These are phyloP conservation scores for Agaricus subrufescens DNA, from an alignment of 768 basidiomycete genomes.

Conservation along the genomic window DNA sequence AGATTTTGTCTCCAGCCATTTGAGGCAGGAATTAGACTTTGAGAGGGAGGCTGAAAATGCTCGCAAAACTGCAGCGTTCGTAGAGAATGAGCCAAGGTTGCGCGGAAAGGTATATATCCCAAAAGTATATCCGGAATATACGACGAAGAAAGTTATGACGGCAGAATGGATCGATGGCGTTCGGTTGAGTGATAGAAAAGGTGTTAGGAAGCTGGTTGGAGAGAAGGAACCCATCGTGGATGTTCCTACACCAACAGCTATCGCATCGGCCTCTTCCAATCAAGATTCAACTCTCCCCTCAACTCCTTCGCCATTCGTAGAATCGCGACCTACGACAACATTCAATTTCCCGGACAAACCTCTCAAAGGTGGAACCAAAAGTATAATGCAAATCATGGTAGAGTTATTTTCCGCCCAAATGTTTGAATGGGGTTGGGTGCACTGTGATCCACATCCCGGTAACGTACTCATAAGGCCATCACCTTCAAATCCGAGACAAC, in stretches of 20 bases:
- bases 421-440: conserved; percentile 89
- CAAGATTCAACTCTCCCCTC: conserved; percentile 6
- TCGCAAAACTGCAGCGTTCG: conserved; percentile 56
- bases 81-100: conserved; percentile 68
- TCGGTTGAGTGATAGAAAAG: conserved; percentile 60
- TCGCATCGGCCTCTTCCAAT: conserved; percentile 9
- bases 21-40: conserved; percentile 83
- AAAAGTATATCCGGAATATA: conserved; percentile 62
- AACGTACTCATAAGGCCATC: conserved; percentile 72
- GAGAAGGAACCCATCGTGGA: conserved; percentile 21
- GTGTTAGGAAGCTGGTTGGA: conserved; percentile 57
- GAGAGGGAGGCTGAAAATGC: conserved; percentile 77
- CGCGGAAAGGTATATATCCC: conserved; percentile 75
- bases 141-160: conserved; percentile 75
- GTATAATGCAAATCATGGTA: conserved; percentile 83
- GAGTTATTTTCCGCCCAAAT: conserved; percentile 87
- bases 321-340: conserved; percentile 8
- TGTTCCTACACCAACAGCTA: neutral
- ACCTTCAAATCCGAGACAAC: conserved; percentile 35
- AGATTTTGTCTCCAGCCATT: conserved; percentile 79
- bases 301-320: conserved; percentile 1
- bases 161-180: conserved; percentile 85
- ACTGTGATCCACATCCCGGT: conserved; percentile 75
- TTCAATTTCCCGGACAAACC: conserved; percentile 27
- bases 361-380: conserved; percentile 55